These are phyloP conservation scores for Grifola frondosa DNA, from an alignment of 1,284 basidiomycete genomes.

Conservation along the genomic window DNA sequence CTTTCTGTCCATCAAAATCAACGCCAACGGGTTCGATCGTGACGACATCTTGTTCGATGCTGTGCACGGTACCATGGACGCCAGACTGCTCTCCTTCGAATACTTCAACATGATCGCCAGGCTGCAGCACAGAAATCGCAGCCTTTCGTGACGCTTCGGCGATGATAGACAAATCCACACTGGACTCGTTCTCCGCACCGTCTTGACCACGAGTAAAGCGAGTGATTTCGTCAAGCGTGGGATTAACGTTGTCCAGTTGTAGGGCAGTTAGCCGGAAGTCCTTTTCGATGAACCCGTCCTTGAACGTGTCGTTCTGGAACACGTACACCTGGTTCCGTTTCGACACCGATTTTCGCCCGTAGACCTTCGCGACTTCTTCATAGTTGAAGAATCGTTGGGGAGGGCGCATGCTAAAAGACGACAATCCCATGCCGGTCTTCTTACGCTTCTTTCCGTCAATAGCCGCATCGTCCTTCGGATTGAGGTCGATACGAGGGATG, in stretches of 20 bases:
- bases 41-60: slow-evolving; percentile 86
- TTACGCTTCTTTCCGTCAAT: slow-evolving; percentile 72
- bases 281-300: slow-evolving; percentile 95
- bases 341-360: slow-evolving; percentile 75
- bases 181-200: slow-evolving; percentile 57
- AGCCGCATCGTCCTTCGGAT: slow-evolving; percentile 76
- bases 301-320: slow-evolving; percentile 93
- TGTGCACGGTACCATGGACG: slow-evolving; percentile 88
- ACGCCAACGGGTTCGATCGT: slow-evolving; percentile 80
- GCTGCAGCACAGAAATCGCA: slow-evolving; percentile 88
- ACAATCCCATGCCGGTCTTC: slow-evolving; percentile 51
- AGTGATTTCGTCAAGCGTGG: slow-evolving; percentile 95
- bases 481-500: slow-evolving; percentile 95
- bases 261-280: slow-evolving; percentile 86
- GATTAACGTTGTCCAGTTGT: slow-evolving; percentile 88
- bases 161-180: slow-evolving; percentile 80
- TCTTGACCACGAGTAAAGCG: slow-evolving; percentile 78
- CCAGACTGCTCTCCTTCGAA: slow-evolving; percentile 97
- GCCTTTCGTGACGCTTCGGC: slow-evolving; percentile 87
- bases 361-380: slow-evolving; percentile 89
- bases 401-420: slow-evolving; percentile 64
- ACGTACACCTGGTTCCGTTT: slow-evolving; percentile 74
- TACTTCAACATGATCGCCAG: slow-evolving; percentile 96
- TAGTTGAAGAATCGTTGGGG: slow-evolving; percentile 93
- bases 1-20: slow-evolving; percentile 81